A percentile compares a stretch with the other conserved stretches of the same genome.
Evolutionary conservation across 2,329 filamentous ascomycete genomes (phyloP).

Genomic region (Pseudonectria foliicola): DNA sequence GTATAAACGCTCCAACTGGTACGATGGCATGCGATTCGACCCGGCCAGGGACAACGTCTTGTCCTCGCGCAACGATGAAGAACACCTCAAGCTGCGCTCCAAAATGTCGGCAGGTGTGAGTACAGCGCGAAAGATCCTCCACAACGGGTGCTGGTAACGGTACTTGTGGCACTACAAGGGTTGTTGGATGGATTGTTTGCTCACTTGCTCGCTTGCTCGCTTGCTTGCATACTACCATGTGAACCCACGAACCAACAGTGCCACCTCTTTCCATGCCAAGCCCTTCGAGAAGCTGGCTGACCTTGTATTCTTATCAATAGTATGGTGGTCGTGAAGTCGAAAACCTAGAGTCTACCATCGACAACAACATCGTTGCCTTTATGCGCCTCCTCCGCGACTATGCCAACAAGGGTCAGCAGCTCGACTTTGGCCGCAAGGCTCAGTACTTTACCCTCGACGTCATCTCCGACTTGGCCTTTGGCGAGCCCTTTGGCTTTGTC

Average conservation of each 20-base stretch:
- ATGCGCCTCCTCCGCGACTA: slow-evolving; percentile 26
- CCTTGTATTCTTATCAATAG: slow-evolving; percentile 2
- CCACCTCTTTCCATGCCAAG: too few relatives aligned
- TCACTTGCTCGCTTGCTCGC: too few relatives aligned
- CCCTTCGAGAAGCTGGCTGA: background rate
- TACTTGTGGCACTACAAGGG: too few relatives aligned
- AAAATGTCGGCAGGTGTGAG: slow-evolving; percentile 45
- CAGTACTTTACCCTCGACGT: slow-evolving; percentile 49
- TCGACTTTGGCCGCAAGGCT: slow-evolving; percentile 39
- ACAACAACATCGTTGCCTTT: slow-evolving; percentile 38
- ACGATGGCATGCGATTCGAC: slow-evolving; percentile 44
- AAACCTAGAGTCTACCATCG: slow-evolving; percentile 40
- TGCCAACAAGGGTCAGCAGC: background rate
- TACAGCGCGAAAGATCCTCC: background rate
- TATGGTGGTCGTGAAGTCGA: slow-evolving; percentile 49
- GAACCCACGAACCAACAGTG: too few relatives aligned
- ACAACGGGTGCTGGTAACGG: too few relatives aligned
- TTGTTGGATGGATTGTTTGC: too few relatives aligned
- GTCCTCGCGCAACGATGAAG: slow-evolving; percentile 39
- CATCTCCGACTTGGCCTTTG: slow-evolving; percentile 44
- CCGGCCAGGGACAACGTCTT: slow-evolving; percentile 44
- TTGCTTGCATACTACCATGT: too few relatives aligned
- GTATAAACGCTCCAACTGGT: slow-evolving; percentile 35
- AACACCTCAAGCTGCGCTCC: slow-evolving; percentile 34
- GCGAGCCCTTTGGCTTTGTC: slow-evolving; percentile 39